These are phyloP conservation scores for Priceomyces fermenticarens DNA, from an alignment of 805 yeast genomes.

Conservation along the genomic window DNA sequence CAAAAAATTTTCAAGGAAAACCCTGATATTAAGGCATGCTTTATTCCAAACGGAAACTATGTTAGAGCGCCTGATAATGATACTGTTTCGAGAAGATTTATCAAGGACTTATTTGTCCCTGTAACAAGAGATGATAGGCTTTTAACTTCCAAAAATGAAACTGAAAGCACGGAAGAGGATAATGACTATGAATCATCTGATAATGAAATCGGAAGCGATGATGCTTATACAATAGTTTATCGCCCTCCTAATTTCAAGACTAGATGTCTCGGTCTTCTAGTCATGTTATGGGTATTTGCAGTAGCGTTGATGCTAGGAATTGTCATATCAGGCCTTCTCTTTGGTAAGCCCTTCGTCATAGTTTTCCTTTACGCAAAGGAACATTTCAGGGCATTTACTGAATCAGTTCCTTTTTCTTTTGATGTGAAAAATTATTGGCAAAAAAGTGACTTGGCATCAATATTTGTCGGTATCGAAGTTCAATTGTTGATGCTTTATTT, in stretches of 20 bases:
- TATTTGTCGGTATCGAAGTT: slow-evolving; percentile 16
- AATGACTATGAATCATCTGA: slow-evolving; percentile 33
- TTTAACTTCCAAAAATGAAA: slow-evolving; percentile 19
- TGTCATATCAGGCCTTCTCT: slow-evolving; percentile 17
- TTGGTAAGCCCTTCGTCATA: slow-evolving; percentile 26
- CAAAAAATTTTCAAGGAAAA: slow-evolving; percentile 39
- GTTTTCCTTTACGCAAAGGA: slow-evolving; percentile 5
- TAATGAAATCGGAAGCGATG: slow-evolving; percentile 33
- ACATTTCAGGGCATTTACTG: not conserved
- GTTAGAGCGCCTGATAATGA: slow-evolving; percentile 88
- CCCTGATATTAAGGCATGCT: slow-evolving; percentile 47
- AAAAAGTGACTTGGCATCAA: slow-evolving; percentile 17
- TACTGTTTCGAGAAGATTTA: slow-evolving; percentile 62
- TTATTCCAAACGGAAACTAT: slow-evolving; percentile 77
- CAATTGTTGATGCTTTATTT: slow-evolving; percentile 10
- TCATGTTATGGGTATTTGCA: slow-evolving; percentile 47
- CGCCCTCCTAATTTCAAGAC: slow-evolving; percentile 74
- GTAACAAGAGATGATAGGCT: slow-evolving; percentile 78
- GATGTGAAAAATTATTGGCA: slow-evolving; percentile 13
- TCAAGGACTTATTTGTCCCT: slow-evolving; percentile 68
- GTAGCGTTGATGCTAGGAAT: slow-evolving; percentile 25
- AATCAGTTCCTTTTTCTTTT: not conserved
- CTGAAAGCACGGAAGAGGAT: slow-evolving; percentile 15
- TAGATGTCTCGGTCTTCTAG: slow-evolving; percentile 51
- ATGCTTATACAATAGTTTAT: slow-evolving; percentile 71